These are phyloP conservation scores for Trichoderma breve DNA, from an alignment of 2,329 filamentous ascomycete species.

Conservation along the genomic window DNA sequence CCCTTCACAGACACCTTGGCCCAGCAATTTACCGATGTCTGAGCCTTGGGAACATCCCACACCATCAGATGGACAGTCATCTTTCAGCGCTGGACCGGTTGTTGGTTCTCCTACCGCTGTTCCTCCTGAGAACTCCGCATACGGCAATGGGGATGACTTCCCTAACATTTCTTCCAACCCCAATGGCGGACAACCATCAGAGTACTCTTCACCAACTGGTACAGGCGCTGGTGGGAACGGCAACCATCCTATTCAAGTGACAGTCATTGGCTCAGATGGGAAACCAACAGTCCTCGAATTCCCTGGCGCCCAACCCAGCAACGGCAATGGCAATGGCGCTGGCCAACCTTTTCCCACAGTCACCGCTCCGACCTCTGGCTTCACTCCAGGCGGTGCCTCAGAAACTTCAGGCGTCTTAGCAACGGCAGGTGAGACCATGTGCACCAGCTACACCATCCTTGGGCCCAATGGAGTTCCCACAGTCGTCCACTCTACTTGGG, in stretches of 20 bases:
- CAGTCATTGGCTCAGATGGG: constrained; percentile 27
- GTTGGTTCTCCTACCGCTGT: neutral
- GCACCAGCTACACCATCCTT: constrained; percentile 30
- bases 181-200: constrained; percentile 17
- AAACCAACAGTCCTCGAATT: constrained; percentile 29
- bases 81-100: neutral
- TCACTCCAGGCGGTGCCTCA: neutral
- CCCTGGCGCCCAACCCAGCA: constrained; percentile 11
- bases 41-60: constrained; percentile 21
- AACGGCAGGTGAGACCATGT: constrained; percentile 18
- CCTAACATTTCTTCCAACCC: neutral
- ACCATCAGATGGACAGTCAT: constrained; percentile 19
- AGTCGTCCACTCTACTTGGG: constrained; percentile 36
- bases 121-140: constrained; percentile 2
- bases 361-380: neutral
- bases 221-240: constrained; percentile 17
- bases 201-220: constrained; percentile 16
- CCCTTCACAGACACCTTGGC: constrained; percentile 22
- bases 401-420: neutral
- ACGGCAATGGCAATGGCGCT: constrained; percentile 2
- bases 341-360: constrained; percentile 16
- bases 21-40: constrained; percentile 22
- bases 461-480: constrained; percentile 36
- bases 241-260: constrained; percentile 22
- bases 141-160: neutral